phyloP scores from a whole-genome alignment of 345 rosid species.

The Fremontodendron californicum region DNA sequence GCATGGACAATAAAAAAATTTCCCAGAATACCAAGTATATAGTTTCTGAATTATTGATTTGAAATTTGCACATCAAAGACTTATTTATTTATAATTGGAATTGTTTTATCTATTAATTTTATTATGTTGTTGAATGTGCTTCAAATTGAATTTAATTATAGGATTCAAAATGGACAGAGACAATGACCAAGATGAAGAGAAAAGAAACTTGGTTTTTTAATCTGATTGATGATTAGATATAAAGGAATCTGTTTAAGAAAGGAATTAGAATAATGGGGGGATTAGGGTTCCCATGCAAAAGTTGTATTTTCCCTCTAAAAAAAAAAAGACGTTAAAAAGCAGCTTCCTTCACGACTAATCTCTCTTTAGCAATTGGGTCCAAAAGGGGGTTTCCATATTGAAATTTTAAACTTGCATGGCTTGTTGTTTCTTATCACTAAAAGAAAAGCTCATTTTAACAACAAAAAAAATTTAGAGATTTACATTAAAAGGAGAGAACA shows the following conservation, averaged over 20 bases:
- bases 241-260: constrained; percentile 18
- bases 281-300: constrained; percentile 47
- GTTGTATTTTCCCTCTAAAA: constrained; percentile 17
- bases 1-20: no score
- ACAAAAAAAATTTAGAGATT: constrained; percentile 35
- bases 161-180: not conserved
- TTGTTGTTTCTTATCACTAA: constrained; percentile 26
- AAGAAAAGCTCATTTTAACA: constrained; percentile 39
- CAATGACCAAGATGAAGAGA: constrained; percentile 27
- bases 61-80: no score
- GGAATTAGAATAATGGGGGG: constrained; percentile 14
- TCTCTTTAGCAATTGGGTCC: constrained; percentile 19
- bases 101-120: no score
- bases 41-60: no score
- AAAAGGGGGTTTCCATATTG: constrained; percentile 21
- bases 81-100: not conserved
- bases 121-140: not conserved
- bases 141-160: no score
- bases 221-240: no score
- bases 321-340: constrained; percentile 28
- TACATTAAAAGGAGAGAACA: constrained; percentile 56
- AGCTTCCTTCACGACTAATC: constrained; percentile 20
- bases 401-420: constrained; percentile 31
- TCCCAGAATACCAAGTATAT: no score
- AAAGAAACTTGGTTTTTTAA: no score